These are phyloP conservation scores for Lentinula guzmanii DNA, from an alignment of 768 basidiomycete species.

Conservation along the genomic window DNA sequence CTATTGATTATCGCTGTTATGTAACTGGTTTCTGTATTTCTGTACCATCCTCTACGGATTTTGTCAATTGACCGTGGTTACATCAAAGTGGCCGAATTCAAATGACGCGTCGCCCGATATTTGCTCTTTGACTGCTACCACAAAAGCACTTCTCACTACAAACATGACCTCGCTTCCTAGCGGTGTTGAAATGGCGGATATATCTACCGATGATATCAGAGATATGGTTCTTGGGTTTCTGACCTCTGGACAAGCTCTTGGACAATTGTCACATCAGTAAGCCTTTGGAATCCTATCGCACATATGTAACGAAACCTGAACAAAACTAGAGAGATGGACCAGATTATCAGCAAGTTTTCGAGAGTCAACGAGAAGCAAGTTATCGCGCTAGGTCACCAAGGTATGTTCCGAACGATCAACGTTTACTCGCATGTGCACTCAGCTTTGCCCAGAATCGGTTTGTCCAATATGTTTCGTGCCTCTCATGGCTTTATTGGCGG, in stretches of 20 bases:
- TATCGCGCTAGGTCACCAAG: constrained; percentile 38
- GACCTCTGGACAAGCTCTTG: background rate
- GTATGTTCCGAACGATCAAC: constrained; percentile 17
- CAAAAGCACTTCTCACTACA: background rate
- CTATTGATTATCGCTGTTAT: constrained; percentile 13
- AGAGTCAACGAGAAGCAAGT: constrained; percentile 46
- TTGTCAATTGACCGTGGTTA: background rate
- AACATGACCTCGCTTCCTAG: background rate
- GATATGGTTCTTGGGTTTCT: constrained; percentile 2
- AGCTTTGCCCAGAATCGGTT: constrained; percentile 42
- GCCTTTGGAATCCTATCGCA: background rate
- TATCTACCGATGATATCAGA: background rate
- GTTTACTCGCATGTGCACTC: background rate
- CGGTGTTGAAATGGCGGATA: background rate
- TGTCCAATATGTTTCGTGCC: constrained; percentile 76
- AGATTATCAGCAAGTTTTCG: constrained; percentile 41
- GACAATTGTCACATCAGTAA: constrained; percentile 1
- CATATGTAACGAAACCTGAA: background rate
- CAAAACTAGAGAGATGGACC: constrained; percentile 27
- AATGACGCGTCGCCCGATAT: background rate
- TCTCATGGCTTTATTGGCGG: constrained; percentile 61
- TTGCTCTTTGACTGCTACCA: background rate
- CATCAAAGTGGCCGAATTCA: background rate
- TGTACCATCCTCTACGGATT: background rate
- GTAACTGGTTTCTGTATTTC: constrained; percentile 15